Evolutionary conservation across 768 basidiomycete species (phyloP).

Genomic region (Pisolithus microcarpus): DNA sequence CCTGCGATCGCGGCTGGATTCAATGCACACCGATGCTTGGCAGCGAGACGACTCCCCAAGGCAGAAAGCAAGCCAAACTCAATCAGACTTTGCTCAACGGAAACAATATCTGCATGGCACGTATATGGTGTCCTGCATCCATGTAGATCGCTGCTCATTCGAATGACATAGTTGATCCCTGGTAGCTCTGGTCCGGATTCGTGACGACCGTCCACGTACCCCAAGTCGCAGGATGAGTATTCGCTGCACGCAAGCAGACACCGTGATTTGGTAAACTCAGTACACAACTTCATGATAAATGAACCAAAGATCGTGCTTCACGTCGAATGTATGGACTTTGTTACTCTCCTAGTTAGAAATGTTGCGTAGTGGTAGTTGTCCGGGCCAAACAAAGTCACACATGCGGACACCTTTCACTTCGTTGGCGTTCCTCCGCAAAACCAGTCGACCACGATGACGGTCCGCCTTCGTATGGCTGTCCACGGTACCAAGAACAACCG

Average conservation of each 20-base stretch:
- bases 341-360: too few species aligned
- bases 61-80: conserved; percentile 72
- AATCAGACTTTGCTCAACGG: conserved; percentile 88
- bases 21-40: background rate
- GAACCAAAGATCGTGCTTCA: too few species aligned
- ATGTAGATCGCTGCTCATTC: conserved; percentile 3
- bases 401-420: background rate
- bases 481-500: conserved; percentile 71
- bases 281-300: too few species aligned
- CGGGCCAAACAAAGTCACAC: conserved; percentile 1
- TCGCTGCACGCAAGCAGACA: too few species aligned
- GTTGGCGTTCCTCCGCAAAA: background rate
- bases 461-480: conserved; percentile 80
- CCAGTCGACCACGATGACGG: conserved; percentile 49
- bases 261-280: too few species aligned
- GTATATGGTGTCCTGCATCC: conserved; percentile 16
- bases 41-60: conserved; percentile 83
- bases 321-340: too few species aligned
- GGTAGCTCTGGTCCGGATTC: conserved; percentile 52
- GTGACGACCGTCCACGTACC: conserved; percentile 1
- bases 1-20: conserved; percentile 4
- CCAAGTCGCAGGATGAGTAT: too few species aligned
- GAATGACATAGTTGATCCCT: conserved; percentile 47
- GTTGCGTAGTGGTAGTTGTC: too few species aligned
- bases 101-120: conserved; percentile 94